phyloP scores from a whole-genome alignment of 768 basidiomycete genomes.

The Lanmaoa pseudosensibilis region DNA sequence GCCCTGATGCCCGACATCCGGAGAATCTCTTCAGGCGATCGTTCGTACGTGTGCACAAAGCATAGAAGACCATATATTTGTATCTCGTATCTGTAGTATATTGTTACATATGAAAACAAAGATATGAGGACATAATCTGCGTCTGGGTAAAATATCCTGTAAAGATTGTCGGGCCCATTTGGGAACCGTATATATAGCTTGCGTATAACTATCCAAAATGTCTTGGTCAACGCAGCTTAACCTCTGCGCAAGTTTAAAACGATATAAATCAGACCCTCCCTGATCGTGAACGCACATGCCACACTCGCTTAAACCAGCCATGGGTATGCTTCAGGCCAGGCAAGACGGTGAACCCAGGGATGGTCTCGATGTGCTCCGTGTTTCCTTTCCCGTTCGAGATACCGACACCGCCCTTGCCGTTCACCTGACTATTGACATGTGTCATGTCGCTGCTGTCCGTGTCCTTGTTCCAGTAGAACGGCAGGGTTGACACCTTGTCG shows the following conservation, averaged over 20 bases:
- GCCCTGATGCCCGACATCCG: neutral
- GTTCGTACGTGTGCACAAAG: neutral
- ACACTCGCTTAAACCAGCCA: conserved; percentile 34
- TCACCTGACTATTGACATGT: conserved; percentile 1
- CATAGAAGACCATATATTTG: conserved; percentile 9
- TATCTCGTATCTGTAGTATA: conserved; percentile 1
- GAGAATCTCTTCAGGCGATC: neutral
- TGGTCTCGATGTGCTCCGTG: conserved; percentile 21
- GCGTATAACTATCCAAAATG: neutral
- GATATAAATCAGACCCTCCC: conserved; percentile 19
- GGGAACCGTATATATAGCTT: neutral
- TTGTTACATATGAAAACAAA: neutral
- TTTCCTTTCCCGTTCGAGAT: conserved; percentile 8
- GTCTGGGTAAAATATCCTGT: conserved; percentile 2
- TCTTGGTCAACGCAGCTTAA: conserved; percentile 2
- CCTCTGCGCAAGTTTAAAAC: neutral
- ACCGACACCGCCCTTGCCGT: neutral
- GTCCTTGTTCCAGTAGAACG: conserved; percentile 54
- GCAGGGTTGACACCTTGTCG: conserved; percentile 28
- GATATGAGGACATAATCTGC: conserved; percentile 1
- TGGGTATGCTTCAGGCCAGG: conserved; percentile 26
- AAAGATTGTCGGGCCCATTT: neutral
- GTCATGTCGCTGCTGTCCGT: conserved; percentile 36
- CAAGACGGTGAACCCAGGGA: conserved; percentile 22
- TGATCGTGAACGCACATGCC: conserved; percentile 33